Evolutionary conservation across 164 flowering plant species (phyloP), one percentile per base, ranked within the genome.

Genomic region (Brasenia schreberi): DNA sequence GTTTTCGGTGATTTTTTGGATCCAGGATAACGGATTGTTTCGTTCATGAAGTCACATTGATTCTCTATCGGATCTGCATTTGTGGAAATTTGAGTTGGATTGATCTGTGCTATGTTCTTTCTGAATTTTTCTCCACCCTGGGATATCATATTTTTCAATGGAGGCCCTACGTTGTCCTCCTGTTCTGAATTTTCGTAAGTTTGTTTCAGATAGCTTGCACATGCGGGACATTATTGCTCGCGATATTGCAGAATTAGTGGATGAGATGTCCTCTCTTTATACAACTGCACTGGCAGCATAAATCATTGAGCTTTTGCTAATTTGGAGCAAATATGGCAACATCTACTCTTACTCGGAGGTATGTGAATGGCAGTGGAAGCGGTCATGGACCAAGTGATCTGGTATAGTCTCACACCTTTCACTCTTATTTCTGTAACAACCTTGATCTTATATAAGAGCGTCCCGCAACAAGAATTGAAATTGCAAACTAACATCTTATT

Each of bases 251-350:
- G 4, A n/a, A 6, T 18, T 11, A 60, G 10, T 60, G 5, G 63
- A 6, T 60, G 63, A 2, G 7, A 1, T 6, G 62, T 17, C 63
- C 27, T 6, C 63, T 7, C 9, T 9, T 60, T 12, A 56, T 12
- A n/a, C 61, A 75, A 66, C 66, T 75, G 27, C 7, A 6, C 6
- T 7, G 19, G n/a, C 1, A 7, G 16, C 19, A 2, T 6, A 6
- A n/a, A 9, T 19, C 7, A 60, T 7, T 60, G 63, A n/a, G 19
- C 63, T n/a, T 6, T 60, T 60, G 63, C 73, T 67, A 53, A 68
- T 70, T 61, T 63, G 53, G 52, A 77, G 83, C 70, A 66, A 85
- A 86, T 75, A 72, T 88, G 97, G 95, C 95, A 79, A 77, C 92
- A 0, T 73, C 90, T 76, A 75, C 90, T 76, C 69, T 86, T 61